These are phyloP conservation scores for Uronychia setigera DNA, from an alignment of 73 alveolate species.

Conservation along the genomic window DNA sequence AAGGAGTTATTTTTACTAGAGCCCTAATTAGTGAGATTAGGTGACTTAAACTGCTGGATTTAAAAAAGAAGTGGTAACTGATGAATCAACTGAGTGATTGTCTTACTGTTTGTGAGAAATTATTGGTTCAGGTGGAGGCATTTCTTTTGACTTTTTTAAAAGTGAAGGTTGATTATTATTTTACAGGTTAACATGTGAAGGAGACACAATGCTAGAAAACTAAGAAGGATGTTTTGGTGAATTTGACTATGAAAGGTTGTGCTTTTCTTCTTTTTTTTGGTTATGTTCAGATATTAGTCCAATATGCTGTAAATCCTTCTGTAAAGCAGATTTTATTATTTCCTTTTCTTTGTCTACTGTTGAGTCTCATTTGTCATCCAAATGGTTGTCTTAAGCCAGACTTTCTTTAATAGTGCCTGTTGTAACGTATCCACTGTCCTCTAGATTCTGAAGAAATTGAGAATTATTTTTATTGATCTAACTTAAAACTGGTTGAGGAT, in stretches of 20 bases:
- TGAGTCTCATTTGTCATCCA: background rate
- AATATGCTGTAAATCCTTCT: background rate
- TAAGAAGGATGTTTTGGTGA: background rate
- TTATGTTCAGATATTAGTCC: background rate
- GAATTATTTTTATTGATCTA: too few species aligned
- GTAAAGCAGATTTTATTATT: background rate
- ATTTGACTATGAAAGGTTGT: background rate
- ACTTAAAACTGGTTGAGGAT: too few species aligned
- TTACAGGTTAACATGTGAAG: too few species aligned
- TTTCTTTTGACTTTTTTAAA: background rate
- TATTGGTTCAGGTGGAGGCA: conserved; percentile 5
- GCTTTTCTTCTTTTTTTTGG: background rate
- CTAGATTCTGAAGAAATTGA: too few species aligned
- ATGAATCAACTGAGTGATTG: background rate
- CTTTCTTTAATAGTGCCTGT: background rate
- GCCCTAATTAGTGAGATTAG: background rate
- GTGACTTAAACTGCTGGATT: background rate
- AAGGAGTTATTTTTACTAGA: background rate
- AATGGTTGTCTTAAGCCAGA: background rate
- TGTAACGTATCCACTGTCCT: background rate
- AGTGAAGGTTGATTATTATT: too few species aligned
- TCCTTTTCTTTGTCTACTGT: background rate
- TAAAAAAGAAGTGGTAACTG: background rate
- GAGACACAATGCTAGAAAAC: background rate
- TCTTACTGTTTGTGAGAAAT: background rate